These are phyloP conservation scores for Stellera chamaejasme DNA, from an alignment of 345 rosid species.

Conservation along the genomic window DNA sequence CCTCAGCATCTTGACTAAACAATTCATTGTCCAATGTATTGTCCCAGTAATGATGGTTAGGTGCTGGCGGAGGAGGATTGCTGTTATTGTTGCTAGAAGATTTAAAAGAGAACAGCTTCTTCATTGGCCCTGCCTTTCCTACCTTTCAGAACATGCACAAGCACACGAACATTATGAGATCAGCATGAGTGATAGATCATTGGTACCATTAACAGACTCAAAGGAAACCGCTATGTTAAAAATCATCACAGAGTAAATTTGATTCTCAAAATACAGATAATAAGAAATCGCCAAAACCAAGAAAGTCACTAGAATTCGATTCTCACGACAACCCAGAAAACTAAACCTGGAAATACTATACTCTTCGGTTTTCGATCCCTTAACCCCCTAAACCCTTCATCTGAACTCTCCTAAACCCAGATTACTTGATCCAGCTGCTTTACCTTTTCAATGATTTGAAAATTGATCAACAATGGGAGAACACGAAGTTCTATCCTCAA, in stretches of 20 bases:
- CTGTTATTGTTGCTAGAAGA: constrained; percentile 46
- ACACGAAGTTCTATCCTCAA: background rate
- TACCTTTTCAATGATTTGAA: background rate
- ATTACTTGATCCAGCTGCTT: background rate
- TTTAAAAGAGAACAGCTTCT: constrained; percentile 78
- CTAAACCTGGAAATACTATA: constrained; percentile 5
- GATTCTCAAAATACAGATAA: background rate
- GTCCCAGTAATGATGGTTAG: constrained; percentile 38
- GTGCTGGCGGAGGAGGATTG: constrained; percentile 27
- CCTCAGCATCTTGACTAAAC: constrained; percentile 28
- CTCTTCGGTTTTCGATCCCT: constrained; percentile 20
- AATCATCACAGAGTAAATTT: background rate
- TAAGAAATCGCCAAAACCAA: background rate
- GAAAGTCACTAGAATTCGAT: constrained; percentile 9
- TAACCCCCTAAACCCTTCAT: constrained; percentile 10
- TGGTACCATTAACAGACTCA: constrained; percentile 20
- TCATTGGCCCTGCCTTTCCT: constrained; percentile 44
- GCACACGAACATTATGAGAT: constrained; percentile 16
- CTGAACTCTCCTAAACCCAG: too few species aligned
- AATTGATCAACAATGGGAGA: background rate
- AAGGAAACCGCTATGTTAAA: constrained; percentile 7
- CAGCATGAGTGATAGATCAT: constrained; percentile 2
- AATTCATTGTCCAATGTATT: constrained; percentile 25
- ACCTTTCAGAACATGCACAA: background rate
- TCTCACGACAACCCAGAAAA: constrained; percentile 10